Evolutionary conservation across 2,329 filamentous ascomycete species (phyloP).

Genomic region (Ophiostoma sp.): DNA sequence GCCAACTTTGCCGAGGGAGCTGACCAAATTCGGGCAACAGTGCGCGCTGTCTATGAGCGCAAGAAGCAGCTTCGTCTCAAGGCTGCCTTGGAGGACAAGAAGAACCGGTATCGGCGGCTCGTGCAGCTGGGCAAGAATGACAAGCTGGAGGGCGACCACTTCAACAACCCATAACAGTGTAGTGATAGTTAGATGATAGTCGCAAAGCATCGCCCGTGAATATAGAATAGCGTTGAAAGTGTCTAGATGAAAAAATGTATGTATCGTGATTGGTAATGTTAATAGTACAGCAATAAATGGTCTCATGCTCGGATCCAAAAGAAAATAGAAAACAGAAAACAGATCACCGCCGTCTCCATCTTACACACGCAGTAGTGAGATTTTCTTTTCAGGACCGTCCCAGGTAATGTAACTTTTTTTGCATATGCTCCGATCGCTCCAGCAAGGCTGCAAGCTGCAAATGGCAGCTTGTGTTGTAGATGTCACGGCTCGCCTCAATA

Average conservation of each 20-base stretch:
- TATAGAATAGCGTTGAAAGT: neutral
- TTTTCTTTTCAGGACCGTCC: neutral
- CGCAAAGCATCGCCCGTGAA: no score
- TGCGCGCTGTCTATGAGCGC: conserved; percentile 85
- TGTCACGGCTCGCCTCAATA: no score
- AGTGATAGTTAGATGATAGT: no score
- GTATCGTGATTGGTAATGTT: conserved; percentile 17
- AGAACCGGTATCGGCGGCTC: conserved; percentile 41
- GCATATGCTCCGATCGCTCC: neutral
- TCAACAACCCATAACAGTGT: conserved; percentile 35
- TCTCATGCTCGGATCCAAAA: neutral
- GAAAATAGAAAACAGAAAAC: neutral
- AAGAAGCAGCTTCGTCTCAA: conserved; percentile 68
- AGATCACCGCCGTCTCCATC: neutral
- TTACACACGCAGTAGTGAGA: neutral
- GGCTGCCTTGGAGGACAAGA: conserved; percentile 32
- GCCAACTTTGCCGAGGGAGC: conserved; percentile 83
- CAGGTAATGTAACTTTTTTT: neutral
- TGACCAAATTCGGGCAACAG: conserved; percentile 69
- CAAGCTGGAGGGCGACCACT: conserved; percentile 60
- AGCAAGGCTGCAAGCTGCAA: no score
- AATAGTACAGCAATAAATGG: conserved; percentile 10
- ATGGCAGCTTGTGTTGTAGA: no score
- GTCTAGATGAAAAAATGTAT: conserved; percentile 13
- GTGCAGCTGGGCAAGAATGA: conserved; percentile 48